Conservation (phyloP, 225 moss, liverwort and hornwort genomes). For the Antitrichia curtipendula region DNA sequence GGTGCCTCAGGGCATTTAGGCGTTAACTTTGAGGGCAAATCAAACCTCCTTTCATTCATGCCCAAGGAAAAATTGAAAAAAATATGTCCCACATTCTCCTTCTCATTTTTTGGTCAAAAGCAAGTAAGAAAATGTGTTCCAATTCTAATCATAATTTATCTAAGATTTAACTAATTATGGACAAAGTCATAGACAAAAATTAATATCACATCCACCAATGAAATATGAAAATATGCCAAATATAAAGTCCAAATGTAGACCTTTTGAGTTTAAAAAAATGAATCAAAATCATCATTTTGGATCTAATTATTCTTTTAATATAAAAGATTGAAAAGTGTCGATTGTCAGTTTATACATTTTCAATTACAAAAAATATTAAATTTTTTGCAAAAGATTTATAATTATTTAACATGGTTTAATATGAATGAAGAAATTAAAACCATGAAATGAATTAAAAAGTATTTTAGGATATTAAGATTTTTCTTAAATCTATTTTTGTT, state of each 20-base stretch:
- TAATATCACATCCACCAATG: rapidly evolving
- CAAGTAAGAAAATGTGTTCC: no score
- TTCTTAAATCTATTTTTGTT: background rate
- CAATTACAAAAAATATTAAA: background rate
- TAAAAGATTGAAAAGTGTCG: background rate
- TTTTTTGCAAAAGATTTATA: rapidly evolving
- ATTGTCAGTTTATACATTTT: rapidly evolving
- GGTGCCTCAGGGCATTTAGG: no score
- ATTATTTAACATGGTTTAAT: background rate
- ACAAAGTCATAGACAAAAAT: rapidly evolving
- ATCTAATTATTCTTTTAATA: background rate
- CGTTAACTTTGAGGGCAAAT: no score
- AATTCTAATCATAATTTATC: background rate
- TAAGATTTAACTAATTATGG: background rate
- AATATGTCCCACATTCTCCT: background rate
- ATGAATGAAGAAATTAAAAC: background rate
- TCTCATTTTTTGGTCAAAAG: background rate
- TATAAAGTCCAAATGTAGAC: background rate
- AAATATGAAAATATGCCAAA: background rate
- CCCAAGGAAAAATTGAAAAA: background rate
- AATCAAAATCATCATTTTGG: background rate
- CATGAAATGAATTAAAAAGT: background rate
- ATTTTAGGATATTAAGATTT: rapidly evolving
- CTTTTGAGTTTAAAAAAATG: background rate
- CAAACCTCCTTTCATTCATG: no score